Base-by-base conservation (phyloP, 2,329 filamentous ascomycete species). In the Penicillium sclerotigenum region DNA sequence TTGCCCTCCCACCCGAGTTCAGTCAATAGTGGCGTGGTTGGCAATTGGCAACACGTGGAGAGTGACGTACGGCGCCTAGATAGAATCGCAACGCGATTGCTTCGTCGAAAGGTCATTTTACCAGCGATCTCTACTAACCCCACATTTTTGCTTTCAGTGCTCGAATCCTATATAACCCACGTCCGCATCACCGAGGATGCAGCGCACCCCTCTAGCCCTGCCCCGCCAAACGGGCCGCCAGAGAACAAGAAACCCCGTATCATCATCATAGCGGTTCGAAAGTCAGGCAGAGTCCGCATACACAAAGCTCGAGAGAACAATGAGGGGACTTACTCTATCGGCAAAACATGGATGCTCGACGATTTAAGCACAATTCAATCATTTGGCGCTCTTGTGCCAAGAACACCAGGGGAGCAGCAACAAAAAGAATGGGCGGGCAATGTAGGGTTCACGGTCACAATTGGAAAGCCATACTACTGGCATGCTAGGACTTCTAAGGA, bases 401-500 rank as follows among this genome's bases (percentile, higher is more conserved):
- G 73, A 65, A 87, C 61, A 71, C 83, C 77, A 63, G 83, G 80
- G 73, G 88, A 82, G 75, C 79, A 81, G 52, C 81, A 85, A 62
- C 77, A 81, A 42, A 84, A 85, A 65, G 75, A 88, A 70, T 96
- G 90, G 89, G 93, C 91, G 22, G 87, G 88, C 50, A 87, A 87
- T 55, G 85, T 86, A 42, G 94, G 94, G 16, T 97, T 99, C 70
- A 80, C 88, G 26, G 90, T 97, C 48, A 94, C 87, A 1, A 83
- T 99, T 28, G 88, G 89, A 26, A 99, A 99, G 73, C 89, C 91
- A 0, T 99, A 99, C 75, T 99, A 94, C 73, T 99, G 94, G 94
- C 86, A 96, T 73, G 91, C 94, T 33, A 87, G 91, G 62, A 94
- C 90, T 0, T 83, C 90, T 51, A 97, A 97, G 77, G 94, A 99